A percentile compares a stretch with the other conserved stretches of the same genome.
phyloP scores from a whole-genome alignment of 192 early-diverging fungal genomes.

The Entophlyctis helioformis region DNA sequence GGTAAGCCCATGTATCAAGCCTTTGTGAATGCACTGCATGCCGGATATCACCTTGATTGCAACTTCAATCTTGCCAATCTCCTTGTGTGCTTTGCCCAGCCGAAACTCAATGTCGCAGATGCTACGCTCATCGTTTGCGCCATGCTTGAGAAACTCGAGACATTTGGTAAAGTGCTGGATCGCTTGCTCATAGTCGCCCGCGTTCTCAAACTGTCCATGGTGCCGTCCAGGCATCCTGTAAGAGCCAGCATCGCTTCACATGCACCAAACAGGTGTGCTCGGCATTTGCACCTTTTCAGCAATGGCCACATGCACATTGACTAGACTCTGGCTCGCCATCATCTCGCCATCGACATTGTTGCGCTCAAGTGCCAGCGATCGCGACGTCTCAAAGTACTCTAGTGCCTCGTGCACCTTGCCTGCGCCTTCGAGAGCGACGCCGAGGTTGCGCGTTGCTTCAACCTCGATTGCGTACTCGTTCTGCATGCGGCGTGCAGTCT shows the following conservation, averaged over 20 bases:
- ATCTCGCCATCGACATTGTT: constrained; percentile 11
- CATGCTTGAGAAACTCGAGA: constrained; percentile 17
- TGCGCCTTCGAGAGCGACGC: constrained; percentile 14
- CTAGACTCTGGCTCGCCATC: constrained; percentile 13
- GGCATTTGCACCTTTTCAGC: constrained; percentile 24
- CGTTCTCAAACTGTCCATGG: constrained; percentile 5
- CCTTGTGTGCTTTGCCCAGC: constrained; percentile 15
- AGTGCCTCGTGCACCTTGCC: constrained; percentile 20
- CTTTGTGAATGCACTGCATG: too few relatives aligned
- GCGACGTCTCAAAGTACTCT: constrained; percentile 20
- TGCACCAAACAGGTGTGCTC: too few relatives aligned
- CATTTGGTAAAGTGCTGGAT: constrained; percentile 23
- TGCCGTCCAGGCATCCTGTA: neutral
- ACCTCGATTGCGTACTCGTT: constrained; percentile 17
- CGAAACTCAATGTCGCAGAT: constrained; percentile 23
- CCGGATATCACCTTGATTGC: constrained; percentile 25
- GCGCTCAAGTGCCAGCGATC: constrained; percentile 10
- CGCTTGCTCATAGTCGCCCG: constrained; percentile 12
- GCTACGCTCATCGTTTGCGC: constrained; percentile 11
- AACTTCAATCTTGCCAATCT: constrained; percentile 12
- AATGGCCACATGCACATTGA: constrained; percentile 19
- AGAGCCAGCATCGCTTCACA: too few relatives aligned
- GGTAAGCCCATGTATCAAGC: too few relatives aligned
- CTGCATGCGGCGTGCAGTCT: constrained; percentile 9
- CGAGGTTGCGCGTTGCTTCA: constrained; percentile 25